Conservation (phyloP, 2,329 filamentous ascomycete genomes). For the Colletotrichum sansevieriae region DNA sequence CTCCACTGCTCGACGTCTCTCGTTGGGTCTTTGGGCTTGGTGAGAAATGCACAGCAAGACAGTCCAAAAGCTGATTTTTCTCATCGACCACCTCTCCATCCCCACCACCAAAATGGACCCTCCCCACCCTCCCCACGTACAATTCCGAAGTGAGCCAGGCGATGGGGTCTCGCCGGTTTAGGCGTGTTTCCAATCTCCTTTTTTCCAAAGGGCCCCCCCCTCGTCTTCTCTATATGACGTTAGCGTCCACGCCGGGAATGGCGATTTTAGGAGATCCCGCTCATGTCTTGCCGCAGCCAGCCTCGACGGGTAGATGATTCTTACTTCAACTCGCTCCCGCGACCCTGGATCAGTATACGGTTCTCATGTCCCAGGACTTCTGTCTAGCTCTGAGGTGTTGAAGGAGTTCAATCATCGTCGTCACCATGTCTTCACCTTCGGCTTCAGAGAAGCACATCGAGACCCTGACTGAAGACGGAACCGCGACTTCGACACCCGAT, state of each 20-base stretch:
- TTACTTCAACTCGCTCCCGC: constrained; percentile 15
- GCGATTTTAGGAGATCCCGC: constrained; percentile 21
- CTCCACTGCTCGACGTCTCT: too few species aligned
- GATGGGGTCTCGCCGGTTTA: neutral
- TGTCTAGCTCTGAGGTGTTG: neutral
- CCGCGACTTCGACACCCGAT: constrained; percentile 30
- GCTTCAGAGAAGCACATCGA: constrained; percentile 15
- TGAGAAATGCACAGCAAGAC: neutral
- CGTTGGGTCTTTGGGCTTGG: neutral
- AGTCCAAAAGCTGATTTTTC: neutral
- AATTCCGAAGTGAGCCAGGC: constrained; percentile 13
- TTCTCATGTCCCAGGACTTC: neutral
- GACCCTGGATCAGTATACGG: neutral
- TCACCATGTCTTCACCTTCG: constrained; percentile 29
- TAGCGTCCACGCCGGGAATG: constrained; percentile 17
- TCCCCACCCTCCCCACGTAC: neutral
- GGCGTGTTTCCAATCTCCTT: constrained; percentile 6
- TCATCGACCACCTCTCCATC: neutral
- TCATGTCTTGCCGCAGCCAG: constrained; percentile 25
- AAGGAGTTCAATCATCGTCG: neutral
- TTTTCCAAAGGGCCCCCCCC: neutral
- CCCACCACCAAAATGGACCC: constrained; percentile 1
- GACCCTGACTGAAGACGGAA: constrained; percentile 21
- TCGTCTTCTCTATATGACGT: neutral
- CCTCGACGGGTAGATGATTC: constrained; percentile 19